Base-by-base conservation (phyloP, 2,329 filamentous ascomycete species). In the Pseudopyricularia cyperi region DNA sequence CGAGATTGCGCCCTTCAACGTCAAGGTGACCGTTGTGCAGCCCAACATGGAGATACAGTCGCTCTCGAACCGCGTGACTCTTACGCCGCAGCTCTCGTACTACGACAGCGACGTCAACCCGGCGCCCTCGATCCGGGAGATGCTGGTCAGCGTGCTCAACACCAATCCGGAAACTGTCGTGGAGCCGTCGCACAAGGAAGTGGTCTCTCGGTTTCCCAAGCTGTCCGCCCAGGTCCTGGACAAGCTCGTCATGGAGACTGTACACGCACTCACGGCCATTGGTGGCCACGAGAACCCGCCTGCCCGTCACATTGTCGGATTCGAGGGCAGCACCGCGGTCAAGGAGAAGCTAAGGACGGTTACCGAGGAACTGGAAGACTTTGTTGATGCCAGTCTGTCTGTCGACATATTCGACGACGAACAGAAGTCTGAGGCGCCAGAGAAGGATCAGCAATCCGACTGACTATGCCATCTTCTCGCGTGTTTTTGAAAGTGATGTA, bases 281-380 rank as follows among this genome's bases (percentile, higher is more conserved):
- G 93, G 89, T 0, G 93, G 91, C 0, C 90, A 96, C 64, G 90
- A 96, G 63, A 97, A 97, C 65, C 93, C 93, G 2, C 93, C 93
- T 0, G 88, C 89, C 1, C 76, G 93, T 32, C 91, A 97, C 64
- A 96, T 97, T 60, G 90, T 97, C 2, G 91, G 93, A 0, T 81
- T 85, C 52, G 93, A 97, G 66, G 91, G 88, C 1, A 85, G 91
- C 12, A 76, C 81, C 6, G 87, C 87, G 39, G 91, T 97, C 37
- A 94, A 91, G 65, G 93, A 97, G 69, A 97, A 97, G 69, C 71
- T 98, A 52, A 95, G 94, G 71, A 96, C 89, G 2, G 88, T 96
- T 3, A 95, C 89, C 56, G 90, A 97, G 65, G 93, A 97, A 70
- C 71, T 97, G 53, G 93, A 97, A 66, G 93, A 97, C 59, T 97